Evolutionary conservation across 176 grass and related monocot species (phyloP).

Genomic region (Triticum urartu): DNA sequence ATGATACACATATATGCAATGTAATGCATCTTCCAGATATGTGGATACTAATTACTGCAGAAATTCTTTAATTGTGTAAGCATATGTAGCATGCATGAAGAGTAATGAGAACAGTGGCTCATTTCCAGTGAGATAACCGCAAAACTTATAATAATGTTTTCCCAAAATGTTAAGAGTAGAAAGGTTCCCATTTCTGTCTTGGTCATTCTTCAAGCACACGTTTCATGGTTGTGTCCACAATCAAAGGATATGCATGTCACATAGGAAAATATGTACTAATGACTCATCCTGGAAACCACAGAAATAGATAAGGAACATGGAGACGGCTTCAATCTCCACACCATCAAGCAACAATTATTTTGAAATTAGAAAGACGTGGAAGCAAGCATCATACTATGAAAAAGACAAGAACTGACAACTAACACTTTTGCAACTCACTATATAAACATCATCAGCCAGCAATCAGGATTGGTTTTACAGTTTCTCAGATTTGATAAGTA

Average conservation of each 20-base stretch:
- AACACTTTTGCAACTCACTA: background rate
- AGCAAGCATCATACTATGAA: background rate
- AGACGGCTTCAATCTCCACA: background rate
- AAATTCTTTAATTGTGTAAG: background rate
- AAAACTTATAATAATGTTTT: background rate
- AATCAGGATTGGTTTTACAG: background rate
- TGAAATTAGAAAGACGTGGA: background rate
- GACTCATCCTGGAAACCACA: background rate
- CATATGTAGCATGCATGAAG: background rate
- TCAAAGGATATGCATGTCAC: background rate
- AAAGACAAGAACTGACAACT: background rate
- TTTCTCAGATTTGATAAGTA: background rate
- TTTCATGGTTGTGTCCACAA: background rate
- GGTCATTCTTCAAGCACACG: background rate
- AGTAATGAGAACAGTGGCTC: background rate
- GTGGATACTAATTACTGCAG: background rate
- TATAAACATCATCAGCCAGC: background rate
- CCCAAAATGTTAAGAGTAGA: background rate
- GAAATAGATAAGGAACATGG: background rate
- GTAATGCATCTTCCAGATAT: background rate
- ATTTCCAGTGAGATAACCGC: slow-evolving; percentile 5
- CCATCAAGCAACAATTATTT: background rate
- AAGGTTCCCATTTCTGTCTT: background rate
- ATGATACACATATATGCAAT: background rate
- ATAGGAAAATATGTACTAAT: background rate